Base-by-base conservation (phyloP, 306 rosid genomes). In the Lathyrus sativus region DNA sequence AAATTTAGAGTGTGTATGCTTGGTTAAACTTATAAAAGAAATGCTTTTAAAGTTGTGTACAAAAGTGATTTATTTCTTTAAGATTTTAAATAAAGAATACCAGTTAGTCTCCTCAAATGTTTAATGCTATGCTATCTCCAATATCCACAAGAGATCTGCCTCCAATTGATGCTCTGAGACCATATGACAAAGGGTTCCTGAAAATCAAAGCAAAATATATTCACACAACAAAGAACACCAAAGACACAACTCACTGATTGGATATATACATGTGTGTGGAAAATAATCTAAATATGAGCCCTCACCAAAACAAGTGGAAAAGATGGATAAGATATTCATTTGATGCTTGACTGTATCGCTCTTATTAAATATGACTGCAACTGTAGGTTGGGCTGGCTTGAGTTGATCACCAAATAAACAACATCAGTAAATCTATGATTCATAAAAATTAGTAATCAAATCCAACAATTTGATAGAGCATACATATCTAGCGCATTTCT, bases 261-360 rank as follows among this genome's bases (percentile, higher is more conserved):
- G 54, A 9, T 57, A 19, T 13, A 11, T 26, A 3, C 6, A 11
- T 60, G 26, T 24, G 13, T 9, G 35, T 22, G 10, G 7, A 22
- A 60, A 60, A 51, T 14, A 46, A 71, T 28, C 43, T 28, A 41
- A 64, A 46, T 9, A 72, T 33, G 48, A 43, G 57, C 44, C 22
- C 65, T 63, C 59, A 51, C 73, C 71, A 28, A 7, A 68, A 53
- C 56, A 38, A 70, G 39, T 42, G 22, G 14, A 55, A 55, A 38
- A 17, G 59, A 19, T 41, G 39, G 54, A 41, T 11, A 55, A 8
- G 26, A 48, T 46, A 65, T 38, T 29, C 46, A 5, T 43, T 63
- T 64, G 70, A 79, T 58, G 60, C 54, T 74, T 42, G 58, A 31
- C 70, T 39, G 24, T 39, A 44, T 51, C 54, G 13, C 53, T 31